Percentiles rank a stretch among this genome's conserved stretches.
Conservation (phyloP, 768 basidiomycete genomes). For the Mycena rosella region DNA sequence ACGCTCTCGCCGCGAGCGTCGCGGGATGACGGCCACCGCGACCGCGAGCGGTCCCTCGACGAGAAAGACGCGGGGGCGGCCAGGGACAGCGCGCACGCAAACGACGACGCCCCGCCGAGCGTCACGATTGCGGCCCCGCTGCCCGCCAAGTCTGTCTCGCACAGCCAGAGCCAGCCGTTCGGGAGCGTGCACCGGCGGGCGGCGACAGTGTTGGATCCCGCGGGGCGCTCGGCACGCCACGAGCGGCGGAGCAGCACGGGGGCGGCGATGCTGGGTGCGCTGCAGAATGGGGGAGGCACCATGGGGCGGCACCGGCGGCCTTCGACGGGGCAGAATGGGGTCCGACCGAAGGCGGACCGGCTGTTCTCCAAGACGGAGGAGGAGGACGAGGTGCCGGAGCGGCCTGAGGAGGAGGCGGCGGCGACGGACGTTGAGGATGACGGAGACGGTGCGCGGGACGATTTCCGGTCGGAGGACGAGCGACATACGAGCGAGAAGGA, state of each 20-base stretch:
- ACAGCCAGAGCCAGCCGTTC: constrained; percentile 56
- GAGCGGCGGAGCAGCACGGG: constrained; percentile 85
- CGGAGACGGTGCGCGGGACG: constrained; percentile 51
- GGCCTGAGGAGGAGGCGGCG: constrained; percentile 49
- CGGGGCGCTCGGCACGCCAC: constrained; percentile 71
- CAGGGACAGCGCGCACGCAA: constrained; percentile 35
- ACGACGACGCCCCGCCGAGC: constrained; percentile 41
- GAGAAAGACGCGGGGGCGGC: constrained; percentile 43
- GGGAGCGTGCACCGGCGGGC: constrained; percentile 77
- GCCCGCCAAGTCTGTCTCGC: constrained; percentile 45
- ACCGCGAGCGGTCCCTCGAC: constrained; percentile 43
- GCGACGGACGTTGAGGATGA: constrained; percentile 60
- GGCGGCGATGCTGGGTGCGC: constrained; percentile 60
- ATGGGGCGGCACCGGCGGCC: constrained; percentile 79
- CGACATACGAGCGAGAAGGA: constrained; percentile 73
- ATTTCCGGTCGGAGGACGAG: constrained; percentile 63
- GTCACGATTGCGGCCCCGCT: constrained; percentile 41
- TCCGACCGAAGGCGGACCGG: constrained; percentile 55
- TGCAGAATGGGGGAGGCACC: constrained; percentile 64
- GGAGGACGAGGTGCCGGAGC: constrained; percentile 50
- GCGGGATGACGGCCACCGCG: constrained; percentile 51
- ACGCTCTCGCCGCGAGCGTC: constrained; percentile 52
- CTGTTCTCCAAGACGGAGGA: constrained; percentile 66
- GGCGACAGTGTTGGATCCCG: constrained; percentile 81
- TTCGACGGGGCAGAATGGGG: constrained; percentile 71